Evolutionary conservation across 192 early-diverging fungal species (phyloP), one percentile per base, ranked within the genome.

Genomic region (Coemansia sp.): DNA sequence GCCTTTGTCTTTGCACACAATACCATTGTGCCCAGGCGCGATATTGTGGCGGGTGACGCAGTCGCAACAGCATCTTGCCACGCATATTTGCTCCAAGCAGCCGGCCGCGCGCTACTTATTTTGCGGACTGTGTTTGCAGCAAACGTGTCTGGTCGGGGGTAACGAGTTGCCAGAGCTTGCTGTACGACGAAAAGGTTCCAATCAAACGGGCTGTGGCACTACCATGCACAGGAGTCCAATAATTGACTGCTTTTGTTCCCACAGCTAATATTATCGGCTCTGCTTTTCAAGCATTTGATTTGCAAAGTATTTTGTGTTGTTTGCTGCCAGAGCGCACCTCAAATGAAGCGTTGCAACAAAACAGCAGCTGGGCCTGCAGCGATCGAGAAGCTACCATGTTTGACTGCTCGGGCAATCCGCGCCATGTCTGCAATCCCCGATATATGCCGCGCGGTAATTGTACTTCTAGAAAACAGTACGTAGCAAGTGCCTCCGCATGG

Each of bases 401-500:
- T 22, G 38, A 45, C 55, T 14, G 36, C 28, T 14, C 30, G 34
- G 31, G 46, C 55, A 3, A 58, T 75, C 21, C 58, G 62, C 20
- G 69, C 73, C 8, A 45, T 58, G 1, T 36, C 62, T 11, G 39
- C 57, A 3, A 53, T 65, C 15, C 55, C 66, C 2, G 62, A 65
- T 12, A 45, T 75, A 9, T 41, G 58, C 55, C 58, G 60, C 39
- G 47, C 62, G 10, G 62, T 40, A 15, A 27, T 57, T 23, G 66
- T 41, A 28, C 50, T 75, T 21, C 17, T 75, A 6, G 58, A 75
- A 22, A 75, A 75, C 58, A 53, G 71, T 67, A 58, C 23, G 63
- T 47, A 10, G 8, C n/a, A n/a, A n/a, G n/a, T n/a, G n/a, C n/a
- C n/a, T n/a, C n/a, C n/a, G n/a, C n/a, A n/a, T n/a, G n/a, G n/a